Base-by-base conservation (phyloP, 2,329 filamentous ascomycete genomes). In the Fusarium pseudoanthophilum region DNA sequence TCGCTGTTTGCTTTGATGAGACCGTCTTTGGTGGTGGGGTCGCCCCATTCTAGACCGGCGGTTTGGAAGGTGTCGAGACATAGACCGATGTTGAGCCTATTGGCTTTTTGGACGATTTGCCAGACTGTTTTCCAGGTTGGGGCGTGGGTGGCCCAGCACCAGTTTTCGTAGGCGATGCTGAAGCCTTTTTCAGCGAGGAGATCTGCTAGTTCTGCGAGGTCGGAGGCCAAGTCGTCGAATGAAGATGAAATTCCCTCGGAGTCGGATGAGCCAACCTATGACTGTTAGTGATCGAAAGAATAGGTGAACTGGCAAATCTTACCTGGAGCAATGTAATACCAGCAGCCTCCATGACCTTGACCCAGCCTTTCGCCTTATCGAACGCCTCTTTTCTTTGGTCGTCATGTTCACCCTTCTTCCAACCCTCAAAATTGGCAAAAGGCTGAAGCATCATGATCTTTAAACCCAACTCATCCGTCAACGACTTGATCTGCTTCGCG, bases 1-100 rank as follows among this genome's bases (percentile, higher is more conserved):
- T 80, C 77, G 4, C 75, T 74, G 1, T 78, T 39, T 0, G 82
- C 80, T 64, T 91, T 88, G 2, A 91, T 80, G 4, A 90, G 75
- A 0, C 92, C 92, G 0, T 88, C 90, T 4, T 80, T 60, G 0
- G 91, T 93, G 0, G 88, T 91, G 0, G 93, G 93, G 73, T 95
- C 92, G 0, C 85, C 92, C 87, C 89, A 95, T 78, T 95, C 92
- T 3, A 90, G 88, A 1, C 92, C 92, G 0, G 89, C 91, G 5
- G 88, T 91, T 78, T 95, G 92, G 82, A 95, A 95, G 0, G 92
- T 95, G 75, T 95, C 92, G 4, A 95, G 86, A 73, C 92, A 95
- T 0, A 95, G 83, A 0, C 93, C 92, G 16, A 94, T 84, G 69
- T 95, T 95, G 0, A 86, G 84, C 6, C 90, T 82, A 72, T 93